phyloP scores from a whole-genome alignment of 352 stramenopile species.

The Phytophthora colocasiae region DNA sequence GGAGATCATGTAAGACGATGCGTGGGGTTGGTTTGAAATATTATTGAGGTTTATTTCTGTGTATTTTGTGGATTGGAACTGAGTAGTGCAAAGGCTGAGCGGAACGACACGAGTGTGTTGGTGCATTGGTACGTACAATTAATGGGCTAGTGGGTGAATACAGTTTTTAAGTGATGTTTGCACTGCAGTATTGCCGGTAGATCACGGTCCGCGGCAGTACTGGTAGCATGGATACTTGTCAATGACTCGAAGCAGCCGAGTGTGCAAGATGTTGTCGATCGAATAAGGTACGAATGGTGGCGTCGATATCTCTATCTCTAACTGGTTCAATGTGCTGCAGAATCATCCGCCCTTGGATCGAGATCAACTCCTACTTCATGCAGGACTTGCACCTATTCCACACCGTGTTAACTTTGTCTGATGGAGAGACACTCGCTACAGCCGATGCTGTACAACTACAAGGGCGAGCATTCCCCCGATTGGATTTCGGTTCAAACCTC shows the following conservation, averaged over 20 bases:
- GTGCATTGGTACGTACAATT: constrained; percentile 68
- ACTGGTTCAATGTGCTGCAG: constrained; percentile 24
- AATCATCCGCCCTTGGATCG: constrained; percentile 71
- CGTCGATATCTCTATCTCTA: background rate
- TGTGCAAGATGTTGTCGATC: constrained; percentile 47
- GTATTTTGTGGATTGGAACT: background rate
- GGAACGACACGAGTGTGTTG: constrained; percentile 56
- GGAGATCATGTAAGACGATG: constrained; percentile 40
- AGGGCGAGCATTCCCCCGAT: constrained; percentile 32
- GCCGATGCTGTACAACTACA: constrained; percentile 26
- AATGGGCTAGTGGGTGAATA: background rate
- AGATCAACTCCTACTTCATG: constrained; percentile 69
- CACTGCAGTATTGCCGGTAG: constrained; percentile 65
- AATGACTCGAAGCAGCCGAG: constrained; percentile 24
- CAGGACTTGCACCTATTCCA: constrained; percentile 56
- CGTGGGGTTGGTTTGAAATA: background rate
- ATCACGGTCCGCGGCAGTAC: constrained; percentile 62
- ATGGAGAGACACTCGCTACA: constrained; percentile 4
- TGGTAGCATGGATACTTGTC: constrained; percentile 63
- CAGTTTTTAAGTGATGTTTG: background rate
- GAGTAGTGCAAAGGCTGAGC: constrained; percentile 42
- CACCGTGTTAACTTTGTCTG: constrained; percentile 15
- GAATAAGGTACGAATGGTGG: constrained; percentile 43
- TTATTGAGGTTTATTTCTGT: background rate
- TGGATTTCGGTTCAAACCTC: constrained; percentile 67